Base-by-base conservation (phyloP, 1,284 basidiomycete genomes). In the Rhodotorula sp. region DNA sequence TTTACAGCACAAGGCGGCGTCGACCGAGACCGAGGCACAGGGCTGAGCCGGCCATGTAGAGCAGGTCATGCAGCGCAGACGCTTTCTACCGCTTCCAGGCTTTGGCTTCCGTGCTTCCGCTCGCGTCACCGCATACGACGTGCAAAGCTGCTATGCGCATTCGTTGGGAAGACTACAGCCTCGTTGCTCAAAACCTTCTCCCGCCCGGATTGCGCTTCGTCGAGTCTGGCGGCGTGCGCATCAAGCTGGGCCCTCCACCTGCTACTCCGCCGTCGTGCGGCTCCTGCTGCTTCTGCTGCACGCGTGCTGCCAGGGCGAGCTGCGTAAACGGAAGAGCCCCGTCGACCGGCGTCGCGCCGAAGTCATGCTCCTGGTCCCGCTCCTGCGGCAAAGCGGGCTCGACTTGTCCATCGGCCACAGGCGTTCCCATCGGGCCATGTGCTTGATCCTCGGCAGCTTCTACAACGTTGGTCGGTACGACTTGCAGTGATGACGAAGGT, bases 1-100 rank as follows among this genome's bases (percentile, higher is more conserved):
- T 27, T 27, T 4, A 27, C 56, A 71, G 70, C 70, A 71, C 70
- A 71, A 71, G 56, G 70, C 70, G n/a, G 61, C 62, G 1, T 64
- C 70, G 25, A 60, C 55, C 8, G 66, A 71, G 17, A 55, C 54
- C 21, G 70, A 71, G 66, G 62, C 70, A 55, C 70, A 71, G 61
- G 70, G 70, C 12, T 71, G 50, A 63, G 34, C 10, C 19, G 9
- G 9, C 23, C 5, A 13, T 13, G 10, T 12, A 46, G 27, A 21
- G 53, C 53, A 8, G 25, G 53, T 8, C 27, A 27, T 54, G 53
- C 13, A 34, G 27, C 16, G 27, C 53, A 17, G 34, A 49, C 48
- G 7, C 7, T 50, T 50, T 34, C 34, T 34, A 34, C 34, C 34
- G 34, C 21, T 50, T 16, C 49, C 49, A 16, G 21, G 21, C 50